Conservation (phyloP, 805 yeast genomes). For the Saturnispora kantuleensis region DNA sequence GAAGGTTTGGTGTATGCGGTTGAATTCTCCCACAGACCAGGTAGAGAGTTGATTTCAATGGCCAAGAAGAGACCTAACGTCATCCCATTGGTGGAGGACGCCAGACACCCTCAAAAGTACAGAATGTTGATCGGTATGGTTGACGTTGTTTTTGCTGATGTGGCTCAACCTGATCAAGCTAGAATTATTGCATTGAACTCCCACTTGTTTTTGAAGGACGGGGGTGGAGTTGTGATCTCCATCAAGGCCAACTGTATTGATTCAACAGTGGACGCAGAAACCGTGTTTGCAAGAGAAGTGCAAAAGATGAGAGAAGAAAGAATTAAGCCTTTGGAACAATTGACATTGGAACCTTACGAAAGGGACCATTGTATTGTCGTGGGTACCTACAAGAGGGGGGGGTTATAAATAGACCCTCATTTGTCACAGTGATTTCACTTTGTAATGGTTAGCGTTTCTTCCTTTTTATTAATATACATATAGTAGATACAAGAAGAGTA, state of each 20-base stretch:
- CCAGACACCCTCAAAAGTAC: conserved; percentile 99
- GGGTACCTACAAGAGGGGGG: conserved; percentile 93
- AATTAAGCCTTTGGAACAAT: conserved; percentile 96
- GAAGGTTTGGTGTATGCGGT: conserved; percentile 98
- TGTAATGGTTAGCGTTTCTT: too few species aligned
- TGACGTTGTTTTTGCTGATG: conserved; percentile 97
- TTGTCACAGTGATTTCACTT: background rate
- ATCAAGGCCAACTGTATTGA: conserved; percentile 99
- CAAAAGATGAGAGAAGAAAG: conserved; percentile 98
- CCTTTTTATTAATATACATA: too few species aligned
- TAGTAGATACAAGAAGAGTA: too few species aligned
- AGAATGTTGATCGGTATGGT: conserved; percentile 99
- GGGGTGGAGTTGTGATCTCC: conserved; percentile 97
- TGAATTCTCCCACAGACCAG: conserved; percentile 99
- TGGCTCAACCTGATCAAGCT: conserved; percentile 99
- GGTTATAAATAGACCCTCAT: conserved; percentile 31
- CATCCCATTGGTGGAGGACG: conserved; percentile 98
- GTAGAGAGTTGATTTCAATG: conserved; percentile 98
- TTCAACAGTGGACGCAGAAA: conserved; percentile 98
- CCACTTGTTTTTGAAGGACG: conserved; percentile 95
- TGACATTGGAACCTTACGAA: conserved; percentile 98
- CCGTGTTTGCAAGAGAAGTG: conserved; percentile 98
- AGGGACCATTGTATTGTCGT: conserved; percentile 99
- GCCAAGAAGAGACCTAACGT: conserved; percentile 99
- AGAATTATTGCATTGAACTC: conserved; percentile 98